phyloP scores from a whole-genome alignment of 176 grass and related monocot species.

The Aegilops bicornis region DNA sequence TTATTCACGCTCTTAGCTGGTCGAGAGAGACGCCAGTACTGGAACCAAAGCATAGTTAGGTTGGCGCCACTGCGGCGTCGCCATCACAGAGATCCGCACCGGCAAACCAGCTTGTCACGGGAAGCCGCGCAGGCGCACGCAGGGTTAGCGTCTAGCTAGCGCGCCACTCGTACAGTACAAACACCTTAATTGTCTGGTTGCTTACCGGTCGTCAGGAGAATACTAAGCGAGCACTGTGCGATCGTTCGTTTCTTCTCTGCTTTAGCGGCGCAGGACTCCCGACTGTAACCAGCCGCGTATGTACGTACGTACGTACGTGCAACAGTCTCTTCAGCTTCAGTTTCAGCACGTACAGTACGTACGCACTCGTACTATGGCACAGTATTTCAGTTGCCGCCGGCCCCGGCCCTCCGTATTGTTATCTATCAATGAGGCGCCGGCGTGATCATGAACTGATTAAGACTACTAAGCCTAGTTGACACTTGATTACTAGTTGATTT shows the following conservation, averaged over 20 bases:
- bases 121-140: background rate
- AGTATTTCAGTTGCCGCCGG: too few species aligned
- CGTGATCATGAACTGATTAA: background rate
- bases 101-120: background rate
- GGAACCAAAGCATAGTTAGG: background rate
- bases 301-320: too few species aligned
- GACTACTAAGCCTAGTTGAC: background rate
- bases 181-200: background rate
- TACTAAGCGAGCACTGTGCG: background rate
- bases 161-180: background rate
- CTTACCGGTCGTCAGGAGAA: background rate
- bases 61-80: slow-evolving; percentile 30
- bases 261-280: background rate
- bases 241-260: background rate
- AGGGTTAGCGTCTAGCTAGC: background rate
- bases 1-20: slow-evolving; percentile 29
- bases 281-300: background rate
- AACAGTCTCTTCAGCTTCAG: too few species aligned
- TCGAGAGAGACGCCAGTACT: background rate
- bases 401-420: background rate
- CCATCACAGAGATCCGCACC: slow-evolving; percentile 27
- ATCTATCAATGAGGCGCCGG: background rate
- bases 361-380: too few species aligned
- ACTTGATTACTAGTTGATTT: background rate
- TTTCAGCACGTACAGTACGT: too few species aligned